Evolutionary conservation across 345 rosid genomes (phyloP).

Genomic region (Passiflora organensis): DNA sequence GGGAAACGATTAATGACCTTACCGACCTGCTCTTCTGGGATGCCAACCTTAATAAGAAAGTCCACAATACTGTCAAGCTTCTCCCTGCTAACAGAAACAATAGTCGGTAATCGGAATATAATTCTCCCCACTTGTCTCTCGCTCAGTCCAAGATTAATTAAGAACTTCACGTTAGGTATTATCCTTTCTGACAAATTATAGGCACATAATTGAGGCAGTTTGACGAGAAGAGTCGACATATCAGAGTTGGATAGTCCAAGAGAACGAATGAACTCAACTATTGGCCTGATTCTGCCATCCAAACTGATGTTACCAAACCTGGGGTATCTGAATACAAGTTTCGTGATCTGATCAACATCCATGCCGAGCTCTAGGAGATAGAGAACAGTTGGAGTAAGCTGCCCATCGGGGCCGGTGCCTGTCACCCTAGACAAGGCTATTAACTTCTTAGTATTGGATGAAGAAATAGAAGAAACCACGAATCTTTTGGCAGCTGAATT

Average conservation of each 20-base stretch:
- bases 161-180: conserved; percentile 69
- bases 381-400: conserved; percentile 57
- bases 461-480: too few species aligned
- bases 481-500: too few species aligned
- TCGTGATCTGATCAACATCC: conserved; percentile 74
- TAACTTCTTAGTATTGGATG: too few species aligned
- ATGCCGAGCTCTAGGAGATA: conserved; percentile 82
- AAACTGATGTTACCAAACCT: conserved; percentile 80
- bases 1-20: conserved; percentile 73
- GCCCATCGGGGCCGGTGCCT: conserved; percentile 28
- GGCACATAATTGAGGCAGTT: conserved; percentile 86
- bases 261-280: conserved; percentile 72
- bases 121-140: conserved; percentile 69
- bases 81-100: conserved; percentile 81
- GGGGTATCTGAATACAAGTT: conserved; percentile 64
- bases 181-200: conserved; percentile 69
- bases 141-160: conserved; percentile 73
- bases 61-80: conserved; percentile 52
- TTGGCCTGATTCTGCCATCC: conserved; percentile 77
- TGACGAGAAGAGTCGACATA: conserved; percentile 51
- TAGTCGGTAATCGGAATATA: too few species aligned
- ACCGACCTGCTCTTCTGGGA: conserved; percentile 55
- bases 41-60: conserved; percentile 67
- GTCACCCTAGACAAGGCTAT: too few species aligned
- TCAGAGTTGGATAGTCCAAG: conserved; percentile 72